Percentiles rank a stretch among this genome's conserved stretches.
phyloP scores from a whole-genome alignment of 2,329 filamentous ascomycete genomes.

The Emmonsiellopsis sp. region DNA sequence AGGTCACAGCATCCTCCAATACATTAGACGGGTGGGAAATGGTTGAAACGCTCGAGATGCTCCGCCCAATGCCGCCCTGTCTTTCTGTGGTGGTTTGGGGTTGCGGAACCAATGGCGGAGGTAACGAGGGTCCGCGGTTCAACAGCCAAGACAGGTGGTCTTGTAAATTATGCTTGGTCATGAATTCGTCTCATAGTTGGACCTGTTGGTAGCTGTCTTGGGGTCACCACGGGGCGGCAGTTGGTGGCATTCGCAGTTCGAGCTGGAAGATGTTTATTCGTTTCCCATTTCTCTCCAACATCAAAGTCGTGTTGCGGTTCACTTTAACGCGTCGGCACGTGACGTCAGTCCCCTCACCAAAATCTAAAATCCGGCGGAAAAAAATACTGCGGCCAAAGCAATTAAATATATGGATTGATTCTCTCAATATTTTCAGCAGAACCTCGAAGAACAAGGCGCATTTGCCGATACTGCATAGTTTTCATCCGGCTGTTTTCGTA shows the following conservation, averaged over 20 bases:
- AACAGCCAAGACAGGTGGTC: slow-evolving; percentile 40
- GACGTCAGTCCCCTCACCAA: slow-evolving; percentile 4
- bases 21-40: slow-evolving; percentile 4
- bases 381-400: too few relatives aligned
- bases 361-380: too few relatives aligned
- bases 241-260: neutral
- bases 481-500: too few relatives aligned
- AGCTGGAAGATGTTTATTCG: neutral
- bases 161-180: slow-evolving; percentile 41
- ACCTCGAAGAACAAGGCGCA: too few relatives aligned
- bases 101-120: slow-evolving; percentile 22
- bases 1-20: slow-evolving; percentile 6
- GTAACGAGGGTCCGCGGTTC: slow-evolving; percentile 28
- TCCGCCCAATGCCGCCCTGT: slow-evolving; percentile 6
- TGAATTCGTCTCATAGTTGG: slow-evolving; percentile 28
- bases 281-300: neutral
- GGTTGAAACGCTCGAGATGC: slow-evolving; percentile 1
- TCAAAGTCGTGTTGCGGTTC: neutral
- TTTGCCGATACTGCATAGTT: too few relatives aligned
- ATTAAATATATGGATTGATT: too few relatives aligned
- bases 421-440: too few relatives aligned
- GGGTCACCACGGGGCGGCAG: neutral
- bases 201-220: neutral
- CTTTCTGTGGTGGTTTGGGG: slow-evolving; percentile 18
- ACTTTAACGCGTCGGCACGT: slow-evolving; percentile 9